Evolutionary conservation across 164 flowering plant species (phyloP).

Genomic region (Vitis rotundifolia): DNA sequence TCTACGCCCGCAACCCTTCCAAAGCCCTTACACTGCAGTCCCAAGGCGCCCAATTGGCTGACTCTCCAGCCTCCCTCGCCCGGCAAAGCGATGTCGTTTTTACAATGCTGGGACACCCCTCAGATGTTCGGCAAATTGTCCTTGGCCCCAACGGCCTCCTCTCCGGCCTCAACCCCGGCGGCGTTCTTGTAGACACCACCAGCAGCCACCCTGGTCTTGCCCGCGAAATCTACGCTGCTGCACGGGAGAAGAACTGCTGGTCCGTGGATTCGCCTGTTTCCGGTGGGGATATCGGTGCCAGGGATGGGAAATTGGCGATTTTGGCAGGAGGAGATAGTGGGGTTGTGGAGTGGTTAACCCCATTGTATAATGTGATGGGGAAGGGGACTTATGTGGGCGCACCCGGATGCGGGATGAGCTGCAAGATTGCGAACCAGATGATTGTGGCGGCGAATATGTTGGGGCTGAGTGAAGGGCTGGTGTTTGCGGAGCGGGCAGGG

Average conservation of each 20-base stretch:
- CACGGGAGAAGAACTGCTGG: conserved; percentile 45
- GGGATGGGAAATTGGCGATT: conserved; percentile 65
- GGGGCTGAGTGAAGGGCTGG: conserved; percentile 75
- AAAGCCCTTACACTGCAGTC: conserved; percentile 47
- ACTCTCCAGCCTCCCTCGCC: conserved; percentile 49
- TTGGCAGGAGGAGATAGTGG: conserved; percentile 60
- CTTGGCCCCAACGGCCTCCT: conserved; percentile 32
- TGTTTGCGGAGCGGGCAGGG: conserved; percentile 63
- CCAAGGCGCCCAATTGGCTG: conserved; percentile 53
- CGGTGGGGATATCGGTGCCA: conserved; percentile 74
- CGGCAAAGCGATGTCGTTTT: conserved; percentile 54
- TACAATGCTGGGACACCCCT: conserved; percentile 82
- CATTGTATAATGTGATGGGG: conserved; percentile 57
- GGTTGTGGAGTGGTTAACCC: conserved; percentile 57
- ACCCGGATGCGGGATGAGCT: conserved; percentile 69
- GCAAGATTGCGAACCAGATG: conserved; percentile 81
- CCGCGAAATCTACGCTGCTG: conserved; percentile 39
- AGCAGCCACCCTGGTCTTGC: conserved; percentile 67
- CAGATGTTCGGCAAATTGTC: conserved; percentile 61
- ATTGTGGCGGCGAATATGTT: conserved; percentile 54
- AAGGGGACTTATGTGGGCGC: conserved; percentile 54
- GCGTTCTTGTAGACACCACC: conserved; percentile 65
- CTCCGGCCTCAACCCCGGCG: conserved; percentile 30
- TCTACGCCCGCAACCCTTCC: conserved; percentile 63
- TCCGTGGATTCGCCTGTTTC: conserved; percentile 80